These are phyloP conservation scores for Leccinum solheimii DNA, from an alignment of 1,284 basidiomycete species.

Conservation along the genomic window DNA sequence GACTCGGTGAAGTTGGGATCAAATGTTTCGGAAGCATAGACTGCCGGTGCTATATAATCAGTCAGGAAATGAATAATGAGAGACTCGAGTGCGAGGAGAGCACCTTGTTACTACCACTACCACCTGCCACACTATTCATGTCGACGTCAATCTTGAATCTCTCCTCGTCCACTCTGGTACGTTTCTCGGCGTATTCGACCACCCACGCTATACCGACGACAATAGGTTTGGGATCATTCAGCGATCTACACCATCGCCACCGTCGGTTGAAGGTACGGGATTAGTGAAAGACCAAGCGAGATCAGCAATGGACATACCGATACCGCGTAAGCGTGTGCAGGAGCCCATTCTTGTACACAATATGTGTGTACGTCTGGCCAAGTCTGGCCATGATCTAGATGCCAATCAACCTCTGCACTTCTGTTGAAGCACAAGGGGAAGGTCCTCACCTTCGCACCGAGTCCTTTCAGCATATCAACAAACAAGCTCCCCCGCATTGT, in stretches of 20 bases:
- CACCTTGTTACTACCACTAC: constrained; percentile 65
- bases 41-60: constrained; percentile 45
- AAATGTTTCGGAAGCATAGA: constrained; percentile 71
- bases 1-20: constrained; percentile 34
- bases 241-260: constrained; percentile 39
- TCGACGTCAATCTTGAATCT: constrained; percentile 71
- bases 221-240: constrained; percentile 68
- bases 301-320: constrained; percentile 43
- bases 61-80: background rate
- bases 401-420: constrained; percentile 3
- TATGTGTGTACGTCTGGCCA: constrained; percentile 83
- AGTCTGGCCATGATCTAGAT: constrained; percentile 59
- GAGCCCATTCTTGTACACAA: constrained; percentile 87
- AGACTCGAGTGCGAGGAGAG: constrained; percentile 24
- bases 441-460: constrained; percentile 79
- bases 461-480: constrained; percentile 76
- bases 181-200: constrained; percentile 78
- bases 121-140: constrained; percentile 56
- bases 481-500: constrained; percentile 60
- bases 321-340: constrained; percentile 77
- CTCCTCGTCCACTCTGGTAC: constrained; percentile 63
- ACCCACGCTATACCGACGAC: constrained; percentile 94
- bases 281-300: background rate
- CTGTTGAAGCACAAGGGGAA: background rate
- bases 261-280: background rate